Conservation (phyloP, 2,329 filamentous ascomycete genomes). For the Cadophora sp. region DNA sequence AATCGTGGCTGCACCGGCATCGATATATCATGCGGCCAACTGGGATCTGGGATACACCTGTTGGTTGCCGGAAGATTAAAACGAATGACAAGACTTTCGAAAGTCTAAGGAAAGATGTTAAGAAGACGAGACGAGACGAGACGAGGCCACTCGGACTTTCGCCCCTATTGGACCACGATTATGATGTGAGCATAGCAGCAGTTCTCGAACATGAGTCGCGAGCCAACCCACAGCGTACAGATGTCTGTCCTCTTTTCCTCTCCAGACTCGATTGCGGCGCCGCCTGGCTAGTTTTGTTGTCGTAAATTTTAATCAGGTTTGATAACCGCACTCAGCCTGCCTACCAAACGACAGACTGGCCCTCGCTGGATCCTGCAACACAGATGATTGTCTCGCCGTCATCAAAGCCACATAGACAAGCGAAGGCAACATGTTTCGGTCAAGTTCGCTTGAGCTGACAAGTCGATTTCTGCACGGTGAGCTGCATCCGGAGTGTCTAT, state of each 20-base stretch:
- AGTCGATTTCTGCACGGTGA: background rate
- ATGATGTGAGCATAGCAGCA: background rate
- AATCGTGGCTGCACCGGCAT: conserved; percentile 2
- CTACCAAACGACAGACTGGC: background rate
- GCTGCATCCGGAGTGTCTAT: background rate
- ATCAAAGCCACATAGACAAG: conserved; percentile 5
- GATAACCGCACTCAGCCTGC: conserved; percentile 1
- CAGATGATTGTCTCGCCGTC: conserved; percentile 1
- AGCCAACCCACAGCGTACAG: background rate
- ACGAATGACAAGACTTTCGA: background rate
- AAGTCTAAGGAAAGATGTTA: no score
- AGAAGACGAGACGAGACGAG: conserved; percentile 3
- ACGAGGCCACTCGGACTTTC: background rate
- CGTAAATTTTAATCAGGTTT: background rate
- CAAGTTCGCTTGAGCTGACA: background rate
- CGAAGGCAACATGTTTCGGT: background rate
- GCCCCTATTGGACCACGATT: conserved; percentile 3
- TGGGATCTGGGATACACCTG: conserved; percentile 12
- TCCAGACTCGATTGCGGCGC: background rate
- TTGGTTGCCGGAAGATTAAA: background rate
- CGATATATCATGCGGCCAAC: background rate
- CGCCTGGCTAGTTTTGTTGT: background rate
- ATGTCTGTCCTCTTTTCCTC: background rate
- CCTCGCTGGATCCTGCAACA: no score
- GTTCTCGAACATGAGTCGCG: conserved; percentile 2